Percentiles rank a stretch among this genome's conserved stretches.
Evolutionary conservation across 2,329 filamentous ascomycete genomes (phyloP).

Genomic region (Zasmidium cellare): DNA sequence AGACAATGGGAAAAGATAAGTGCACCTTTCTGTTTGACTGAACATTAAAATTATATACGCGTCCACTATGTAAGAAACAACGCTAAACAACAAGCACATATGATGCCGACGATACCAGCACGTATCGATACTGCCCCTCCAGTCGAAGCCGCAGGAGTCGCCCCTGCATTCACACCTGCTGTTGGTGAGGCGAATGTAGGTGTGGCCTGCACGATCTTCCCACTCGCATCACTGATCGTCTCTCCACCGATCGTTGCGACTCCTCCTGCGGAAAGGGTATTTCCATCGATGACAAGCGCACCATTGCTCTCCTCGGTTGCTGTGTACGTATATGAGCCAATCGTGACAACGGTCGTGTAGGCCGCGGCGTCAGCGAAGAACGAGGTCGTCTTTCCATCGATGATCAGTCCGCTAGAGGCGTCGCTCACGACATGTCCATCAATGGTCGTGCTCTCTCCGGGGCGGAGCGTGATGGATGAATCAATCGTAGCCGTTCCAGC

Average conservation of each 20-base stretch:
- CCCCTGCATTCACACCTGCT: background rate
- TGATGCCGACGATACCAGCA: background rate
- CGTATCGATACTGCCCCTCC: background rate
- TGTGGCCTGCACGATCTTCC: background rate
- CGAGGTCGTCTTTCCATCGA: background rate
- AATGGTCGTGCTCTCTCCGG: background rate
- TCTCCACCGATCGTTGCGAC: background rate
- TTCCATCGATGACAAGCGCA: background rate
- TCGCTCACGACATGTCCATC: background rate
- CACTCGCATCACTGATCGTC: background rate
- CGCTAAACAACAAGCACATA: too few species aligned
- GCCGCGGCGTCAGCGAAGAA: background rate
- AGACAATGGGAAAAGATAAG: too few species aligned
- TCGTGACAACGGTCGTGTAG: background rate
- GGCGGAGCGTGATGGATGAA: background rate
- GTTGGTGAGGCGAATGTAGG: background rate
- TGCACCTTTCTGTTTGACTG: too few species aligned
- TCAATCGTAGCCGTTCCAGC: background rate
- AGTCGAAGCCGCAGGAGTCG: background rate
- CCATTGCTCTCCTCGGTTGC: background rate
- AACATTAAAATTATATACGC: too few species aligned
- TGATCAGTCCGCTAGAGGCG: background rate
- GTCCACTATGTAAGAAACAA: too few species aligned
- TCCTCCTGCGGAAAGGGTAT: background rate
- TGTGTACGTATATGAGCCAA: background rate